These are phyloP conservation scores for Ogataea nakhonphanomensis DNA, from an alignment of 805 yeast genomes.

Conservation along the genomic window DNA sequence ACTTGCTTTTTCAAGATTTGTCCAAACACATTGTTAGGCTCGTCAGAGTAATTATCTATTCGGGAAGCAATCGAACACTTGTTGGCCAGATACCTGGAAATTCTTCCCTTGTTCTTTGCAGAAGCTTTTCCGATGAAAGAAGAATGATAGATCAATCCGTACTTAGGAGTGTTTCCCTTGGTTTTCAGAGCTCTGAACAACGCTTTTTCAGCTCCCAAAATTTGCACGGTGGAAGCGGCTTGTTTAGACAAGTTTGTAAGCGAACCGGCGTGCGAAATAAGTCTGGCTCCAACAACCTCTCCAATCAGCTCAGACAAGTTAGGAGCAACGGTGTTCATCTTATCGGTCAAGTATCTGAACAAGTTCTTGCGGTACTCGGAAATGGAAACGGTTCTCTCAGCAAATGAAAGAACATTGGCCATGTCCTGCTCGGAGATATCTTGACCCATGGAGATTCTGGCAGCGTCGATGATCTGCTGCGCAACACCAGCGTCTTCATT, in stretches of 20 bases:
- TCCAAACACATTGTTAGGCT: conserved; percentile 89
- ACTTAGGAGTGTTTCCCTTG: conserved; percentile 94
- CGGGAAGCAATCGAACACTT: conserved; percentile 98
- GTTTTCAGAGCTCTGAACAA: conserved; percentile 94
- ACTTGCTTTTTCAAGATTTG: conserved; percentile 91
- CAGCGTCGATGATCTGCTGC: conserved; percentile 88
- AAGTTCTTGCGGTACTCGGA: conserved; percentile 85
- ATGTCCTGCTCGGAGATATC: conserved; percentile 94
- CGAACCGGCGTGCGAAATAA: conserved; percentile 98
- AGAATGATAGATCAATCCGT: conserved; percentile 93
- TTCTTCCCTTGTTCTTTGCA: conserved; percentile 97
- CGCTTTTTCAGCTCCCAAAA: conserved; percentile 96
- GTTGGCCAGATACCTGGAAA: conserved; percentile 97
- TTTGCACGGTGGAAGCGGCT: conserved; percentile 99
- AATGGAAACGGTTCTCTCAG: conserved; percentile 87
- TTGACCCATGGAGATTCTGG: conserved; percentile 98
- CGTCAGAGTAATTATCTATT: conserved; percentile 95
- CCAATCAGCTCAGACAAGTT: conserved; percentile 95
- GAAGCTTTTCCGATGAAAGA: conserved; percentile 92
- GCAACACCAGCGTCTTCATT: conserved; percentile 92
- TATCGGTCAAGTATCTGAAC: conserved; percentile 83
- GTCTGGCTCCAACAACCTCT: conserved; percentile 98
- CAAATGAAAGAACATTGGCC: conserved; percentile 86
- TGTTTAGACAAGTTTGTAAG: conserved; percentile 93
- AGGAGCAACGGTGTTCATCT: conserved; percentile 98